Base-by-base conservation (phyloP, 169 alveolate species). In the Plasmodium chabaudi region DNA sequence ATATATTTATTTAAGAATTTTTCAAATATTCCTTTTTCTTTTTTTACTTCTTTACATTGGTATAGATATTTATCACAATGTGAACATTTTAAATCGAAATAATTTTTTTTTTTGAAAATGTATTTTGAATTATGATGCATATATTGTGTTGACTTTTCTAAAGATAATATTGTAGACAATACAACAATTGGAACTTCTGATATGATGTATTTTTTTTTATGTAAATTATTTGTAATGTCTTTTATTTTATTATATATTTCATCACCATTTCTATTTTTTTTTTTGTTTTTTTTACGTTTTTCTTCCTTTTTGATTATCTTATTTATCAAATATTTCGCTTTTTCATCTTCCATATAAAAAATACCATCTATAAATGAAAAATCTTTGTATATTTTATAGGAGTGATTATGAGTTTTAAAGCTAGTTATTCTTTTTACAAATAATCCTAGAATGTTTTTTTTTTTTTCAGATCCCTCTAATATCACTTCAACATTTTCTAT, bases 311-410 rank as follows among this genome's bases (percentile, higher is more conserved):
- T 75, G 19, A 75, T 75, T 6, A 75, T 44, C 63, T 75, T 75
- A 13, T 53, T 75, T n/a, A 75, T 51, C 51, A 21, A 9, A 46
- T 75, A 63, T 21, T 75, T 75, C 1, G 77, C 75, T 42, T 75
- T 75, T 9, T 75, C 88, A 75, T 75, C 88, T 5, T 75, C 51
- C 88, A 75, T 75, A 63, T 75, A 75, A 27, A 75, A 63, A 3
- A 75, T 49, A 13, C 21, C 19, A 25, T 75, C 88, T n/a, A 51
- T 34, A 55, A 75, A 75, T 1, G 88, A 75, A 63, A 75, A 75
- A 9, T 75, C 73, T 75, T 75, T 75, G 13, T 9, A 39, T 47
- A 75, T 63, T 34, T 42, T 75, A 34, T 25, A 61, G 13, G 77
- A 5, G 12, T 19, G n/a, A 49, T 63, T 75, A 7, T 75, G 73